Conservation (phyloP, 2,329 filamentous ascomycete species). For the Hymenoscyphus linearis region DNA sequence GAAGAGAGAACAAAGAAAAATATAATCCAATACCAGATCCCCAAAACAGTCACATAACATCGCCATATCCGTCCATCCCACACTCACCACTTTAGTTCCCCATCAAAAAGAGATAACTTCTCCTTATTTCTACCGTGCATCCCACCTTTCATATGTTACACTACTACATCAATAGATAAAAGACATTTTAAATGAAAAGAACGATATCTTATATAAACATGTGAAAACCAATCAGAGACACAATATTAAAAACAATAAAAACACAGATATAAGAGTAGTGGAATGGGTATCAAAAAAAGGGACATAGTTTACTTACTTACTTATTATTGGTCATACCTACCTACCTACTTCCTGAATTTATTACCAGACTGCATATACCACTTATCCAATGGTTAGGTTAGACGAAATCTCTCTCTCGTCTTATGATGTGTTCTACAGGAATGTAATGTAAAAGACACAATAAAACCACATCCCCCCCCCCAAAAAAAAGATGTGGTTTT, state of each 20-base stretch:
- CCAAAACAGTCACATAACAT: not conserved
- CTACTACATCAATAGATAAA: not conserved
- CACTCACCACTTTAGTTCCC: not conserved
- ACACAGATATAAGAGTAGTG: too few species aligned
- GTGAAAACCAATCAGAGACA: not conserved
- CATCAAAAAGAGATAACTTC: not conserved
- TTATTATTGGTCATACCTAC: too few species aligned
- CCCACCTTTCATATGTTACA: not conserved
- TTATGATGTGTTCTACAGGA: not conserved
- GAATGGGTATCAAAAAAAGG: too few species aligned
- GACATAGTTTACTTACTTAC: too few species aligned
- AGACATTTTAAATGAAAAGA: not conserved
- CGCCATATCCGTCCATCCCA: not conserved
- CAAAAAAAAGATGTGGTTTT: not conserved
- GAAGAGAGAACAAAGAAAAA: not conserved
- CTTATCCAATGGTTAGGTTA: not conserved
- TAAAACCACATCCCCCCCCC: not conserved
- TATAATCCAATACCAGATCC: not conserved
- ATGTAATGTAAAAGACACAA: not conserved
- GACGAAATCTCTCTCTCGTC: not conserved
- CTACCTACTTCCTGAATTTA: too few species aligned
- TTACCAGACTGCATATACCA: not conserved
- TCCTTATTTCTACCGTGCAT: not conserved
- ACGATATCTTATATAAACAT: not conserved
- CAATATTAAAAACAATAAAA: too few species aligned